These are phyloP conservation scores for Domatiomyces catenatus DNA, from an alignment of 2,329 filamentous ascomycete genomes.

Conservation along the genomic window DNA sequence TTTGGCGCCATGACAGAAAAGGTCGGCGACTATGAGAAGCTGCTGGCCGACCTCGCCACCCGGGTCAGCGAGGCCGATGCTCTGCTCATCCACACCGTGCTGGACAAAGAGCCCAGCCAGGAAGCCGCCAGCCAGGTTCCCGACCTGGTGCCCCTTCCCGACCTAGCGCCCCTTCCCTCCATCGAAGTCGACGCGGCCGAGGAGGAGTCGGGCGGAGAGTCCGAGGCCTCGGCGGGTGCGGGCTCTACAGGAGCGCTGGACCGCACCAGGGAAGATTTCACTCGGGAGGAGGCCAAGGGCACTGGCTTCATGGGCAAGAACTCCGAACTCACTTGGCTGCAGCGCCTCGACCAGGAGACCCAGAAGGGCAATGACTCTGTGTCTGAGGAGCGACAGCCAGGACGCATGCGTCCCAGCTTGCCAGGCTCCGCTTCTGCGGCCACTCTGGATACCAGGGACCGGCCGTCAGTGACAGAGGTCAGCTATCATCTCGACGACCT, in stretches of 20 bases:
- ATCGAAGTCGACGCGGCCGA: conserved; percentile 16
- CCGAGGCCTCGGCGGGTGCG: conserved; percentile 14
- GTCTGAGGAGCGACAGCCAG: conserved; percentile 4
- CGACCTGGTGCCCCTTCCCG: conserved; percentile 4
- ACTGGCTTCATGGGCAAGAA: conserved; percentile 33
- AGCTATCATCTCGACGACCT: conserved; percentile 32
- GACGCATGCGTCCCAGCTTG: conserved; percentile 3
- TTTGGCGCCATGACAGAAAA: conserved; percentile 25
- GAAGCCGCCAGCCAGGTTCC: conserved; percentile 6
- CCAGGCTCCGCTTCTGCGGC: conserved; percentile 11
- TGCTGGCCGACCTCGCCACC: conserved; percentile 24
- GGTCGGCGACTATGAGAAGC: conserved; percentile 26
- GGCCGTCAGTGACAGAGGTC: conserved; percentile 14
- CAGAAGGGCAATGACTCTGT: conserved; percentile 19
- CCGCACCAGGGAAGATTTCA: conserved; percentile 31
- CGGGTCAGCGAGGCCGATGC: conserved; percentile 22
- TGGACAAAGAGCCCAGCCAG: conserved; percentile 22
- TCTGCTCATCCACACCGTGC: conserved; percentile 22
- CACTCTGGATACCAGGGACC: conserved; percentile 19
- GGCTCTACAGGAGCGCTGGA: conserved; percentile 32
- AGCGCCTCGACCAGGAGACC: conserved; percentile 27
- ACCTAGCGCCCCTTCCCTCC: conserved; percentile 2
- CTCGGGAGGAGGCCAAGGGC: conserved; percentile 23
- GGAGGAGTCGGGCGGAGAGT: conserved; percentile 12
- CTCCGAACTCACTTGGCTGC: conserved; percentile 32